Evolutionary conservation across 768 basidiomycete genomes (phyloP).

Genomic region (Pisolithus sp.): DNA sequence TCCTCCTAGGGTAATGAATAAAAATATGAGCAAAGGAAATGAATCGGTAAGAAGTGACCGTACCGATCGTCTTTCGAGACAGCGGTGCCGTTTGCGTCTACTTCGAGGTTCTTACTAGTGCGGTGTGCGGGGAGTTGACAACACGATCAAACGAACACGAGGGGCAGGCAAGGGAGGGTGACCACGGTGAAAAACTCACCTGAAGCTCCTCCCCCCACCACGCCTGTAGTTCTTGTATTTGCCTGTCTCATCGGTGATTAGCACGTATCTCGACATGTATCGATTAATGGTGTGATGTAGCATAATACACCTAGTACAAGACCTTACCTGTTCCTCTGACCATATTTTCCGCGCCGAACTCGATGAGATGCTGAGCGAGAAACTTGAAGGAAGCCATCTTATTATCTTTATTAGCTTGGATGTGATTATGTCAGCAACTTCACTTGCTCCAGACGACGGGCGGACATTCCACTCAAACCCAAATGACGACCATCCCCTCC

Average conservation of each 20-base stretch:
- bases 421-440: slow-evolving; percentile 13
- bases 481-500: slow-evolving; percentile 82
- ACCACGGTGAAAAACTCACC: slow-evolving; percentile 34
- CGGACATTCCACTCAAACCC: not conserved
- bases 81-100: slow-evolving; percentile 54
- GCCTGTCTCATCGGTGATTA: slow-evolving; percentile 34
- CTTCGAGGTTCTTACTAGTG: slow-evolving; percentile 52
- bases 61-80: slow-evolving; percentile 44
- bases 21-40: slow-evolving; percentile 9
- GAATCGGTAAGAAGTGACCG: slow-evolving; percentile 13
- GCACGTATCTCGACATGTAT: too few species aligned
- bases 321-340: slow-evolving; percentile 27
- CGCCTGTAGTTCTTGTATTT: slow-evolving; percentile 79
- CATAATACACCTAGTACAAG: not conserved
- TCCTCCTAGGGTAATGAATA: not conserved
- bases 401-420: not conserved
- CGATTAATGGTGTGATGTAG: not conserved
- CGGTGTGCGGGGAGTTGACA: not conserved
- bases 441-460: not conserved
- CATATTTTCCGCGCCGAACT: slow-evolving; percentile 14
- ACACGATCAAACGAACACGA: slow-evolving; percentile 5
- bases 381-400: not conserved
- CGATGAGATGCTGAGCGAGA: not conserved
- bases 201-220: slow-evolving; percentile 83
- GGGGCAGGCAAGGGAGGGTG: slow-evolving; percentile 3